A percentile compares a stretch with the other conserved stretches of the same genome.
Conservation (phyloP, 2,329 filamentous ascomycete species). For the Paramyrothecium sp. region DNA sequence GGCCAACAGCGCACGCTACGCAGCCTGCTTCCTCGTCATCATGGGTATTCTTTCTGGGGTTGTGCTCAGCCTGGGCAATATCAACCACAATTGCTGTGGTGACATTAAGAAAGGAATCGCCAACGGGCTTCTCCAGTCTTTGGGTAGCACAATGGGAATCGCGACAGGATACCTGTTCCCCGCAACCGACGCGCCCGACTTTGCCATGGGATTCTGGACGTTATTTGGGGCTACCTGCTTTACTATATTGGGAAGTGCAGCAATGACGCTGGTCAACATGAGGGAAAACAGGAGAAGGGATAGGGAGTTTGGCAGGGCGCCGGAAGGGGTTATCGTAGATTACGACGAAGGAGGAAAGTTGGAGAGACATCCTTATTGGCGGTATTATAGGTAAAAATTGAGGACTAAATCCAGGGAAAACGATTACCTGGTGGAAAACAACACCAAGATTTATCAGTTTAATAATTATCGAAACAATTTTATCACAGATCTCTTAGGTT, state of each 20-base stretch:
- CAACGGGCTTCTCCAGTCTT: background rate
- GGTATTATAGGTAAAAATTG: background rate
- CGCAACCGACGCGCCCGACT: background rate
- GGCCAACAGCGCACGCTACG: background rate
- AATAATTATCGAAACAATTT: too few relatives aligned
- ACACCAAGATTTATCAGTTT: too few relatives aligned
- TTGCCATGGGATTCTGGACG: conserved; percentile 5
- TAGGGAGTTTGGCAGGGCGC: conserved; percentile 1
- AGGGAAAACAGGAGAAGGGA: conserved; percentile 11
- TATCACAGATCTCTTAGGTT: too few relatives aligned
- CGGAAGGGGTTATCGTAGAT: background rate
- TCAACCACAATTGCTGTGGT: conserved; percentile 1
- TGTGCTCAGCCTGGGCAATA: background rate
- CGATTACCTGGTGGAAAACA: too few relatives aligned
- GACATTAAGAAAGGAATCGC: background rate
- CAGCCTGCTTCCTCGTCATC: background rate
- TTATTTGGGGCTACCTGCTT: background rate
- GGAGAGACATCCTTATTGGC: background rate
- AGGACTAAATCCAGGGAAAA: too few relatives aligned
- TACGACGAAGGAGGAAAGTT: background rate
- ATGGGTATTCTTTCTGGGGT: background rate
- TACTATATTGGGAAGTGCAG: background rate
- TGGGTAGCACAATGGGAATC: background rate
- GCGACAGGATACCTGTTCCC: background rate
- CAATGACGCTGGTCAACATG: conserved; percentile 11